Conservation (phyloP, 73 alveolate genomes). For the Paraurostyla sp. region DNA sequence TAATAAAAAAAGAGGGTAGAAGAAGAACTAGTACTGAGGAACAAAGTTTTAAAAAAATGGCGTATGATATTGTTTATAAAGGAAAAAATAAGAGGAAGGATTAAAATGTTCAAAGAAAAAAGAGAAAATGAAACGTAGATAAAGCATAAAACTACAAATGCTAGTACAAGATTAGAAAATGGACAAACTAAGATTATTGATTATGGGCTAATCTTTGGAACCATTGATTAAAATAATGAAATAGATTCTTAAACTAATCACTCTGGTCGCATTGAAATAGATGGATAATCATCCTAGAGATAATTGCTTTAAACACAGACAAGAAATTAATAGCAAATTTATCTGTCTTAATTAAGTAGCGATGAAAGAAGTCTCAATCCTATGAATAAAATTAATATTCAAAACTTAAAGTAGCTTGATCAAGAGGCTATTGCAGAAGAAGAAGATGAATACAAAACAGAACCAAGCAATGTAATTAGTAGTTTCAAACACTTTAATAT, state of each 20-base stretch:
- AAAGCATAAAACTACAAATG: neutral
- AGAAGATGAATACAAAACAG: constrained; percentile 31
- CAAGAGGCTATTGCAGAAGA: constrained; percentile 51
- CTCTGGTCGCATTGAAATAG: constrained; percentile 7
- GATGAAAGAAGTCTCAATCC: neutral
- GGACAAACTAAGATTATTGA: neutral
- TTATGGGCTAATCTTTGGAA: constrained; percentile 20
- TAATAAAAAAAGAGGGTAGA: neutral
- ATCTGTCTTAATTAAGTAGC: neutral
- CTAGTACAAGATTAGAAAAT: neutral
- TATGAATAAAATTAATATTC: neutral
- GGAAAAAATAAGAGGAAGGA: neutral
- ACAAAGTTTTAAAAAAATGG: constrained; percentile 46
- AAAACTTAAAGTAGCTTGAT: neutral
- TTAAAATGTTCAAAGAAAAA: neutral
- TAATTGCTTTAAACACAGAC: neutral
- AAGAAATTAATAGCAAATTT: neutral
- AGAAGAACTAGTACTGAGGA: neutral
- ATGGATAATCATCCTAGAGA: constrained; percentile 7
- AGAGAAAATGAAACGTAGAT: neutral
- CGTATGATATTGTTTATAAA: constrained; percentile 22
- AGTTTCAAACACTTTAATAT: neutral
- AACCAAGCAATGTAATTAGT: constrained; percentile 1
- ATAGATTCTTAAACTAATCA: neutral
- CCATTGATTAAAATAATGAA: neutral